Evolutionary conservation across 768 basidiomycete species (phyloP), one percentile per base, ranked within the genome.

Genomic region (Suillus paluster): DNA sequence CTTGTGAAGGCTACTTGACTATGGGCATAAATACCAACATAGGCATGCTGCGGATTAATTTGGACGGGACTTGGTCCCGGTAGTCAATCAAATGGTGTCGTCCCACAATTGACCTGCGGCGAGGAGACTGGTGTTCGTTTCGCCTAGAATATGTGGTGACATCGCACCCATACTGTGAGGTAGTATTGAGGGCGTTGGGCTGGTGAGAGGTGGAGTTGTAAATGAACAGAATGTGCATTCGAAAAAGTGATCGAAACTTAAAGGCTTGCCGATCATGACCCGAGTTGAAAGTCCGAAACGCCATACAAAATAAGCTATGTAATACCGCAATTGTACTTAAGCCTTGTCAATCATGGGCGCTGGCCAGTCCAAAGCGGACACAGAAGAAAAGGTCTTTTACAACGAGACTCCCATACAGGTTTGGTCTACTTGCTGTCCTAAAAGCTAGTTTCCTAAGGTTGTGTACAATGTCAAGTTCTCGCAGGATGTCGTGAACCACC

Each of bases 401-500:
- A 80, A 78, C 62, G 83, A 87, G 67, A 80, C 79, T 2, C 78
- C 83, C 17, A 81, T 88, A 63, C 81, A 86, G 64, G 86, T 86
- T 62, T 52, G 79, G 71, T 36, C 49, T 30, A 33, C 4, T 50
- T 52, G 1, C 44, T 52, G 12, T 52, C 19, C 30, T 25, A 25
- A 36, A 39, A 15, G 36, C 53, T 6, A 33, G 17, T 21, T 38
- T 9, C 38, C 25, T 38, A 45, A 57, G 42, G 53, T 59, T 19
- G 57, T 54, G 46, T 23, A 56, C 69, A 30, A 67, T 62, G 38
- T 61, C 54, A 33, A 95, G 93, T 92, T 96, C 78, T 91, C 91
- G n/a, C 85, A 85, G 52, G 86, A 90, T 73, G 86, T 96, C 61
- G 87, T 95, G 70, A 86, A 90, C 79, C 86, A 89, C 61, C 88